Evolutionary conservation across 768 basidiomycete species (phyloP).

Genomic region (Tremella mesenterica): DNA sequence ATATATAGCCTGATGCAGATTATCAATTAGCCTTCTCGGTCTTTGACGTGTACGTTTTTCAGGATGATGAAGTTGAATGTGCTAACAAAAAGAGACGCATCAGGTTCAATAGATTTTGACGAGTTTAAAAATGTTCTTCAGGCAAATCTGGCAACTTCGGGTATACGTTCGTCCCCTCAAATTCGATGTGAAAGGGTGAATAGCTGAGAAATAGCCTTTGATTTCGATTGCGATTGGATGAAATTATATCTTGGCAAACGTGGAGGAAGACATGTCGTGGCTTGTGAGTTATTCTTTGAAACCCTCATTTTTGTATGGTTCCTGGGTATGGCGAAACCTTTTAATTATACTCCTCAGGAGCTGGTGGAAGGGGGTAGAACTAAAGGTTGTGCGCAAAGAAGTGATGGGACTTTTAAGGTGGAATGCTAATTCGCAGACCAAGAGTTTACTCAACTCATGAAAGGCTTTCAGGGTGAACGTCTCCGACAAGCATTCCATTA

Average conservation of each 20-base stretch:
- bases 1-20: slow-evolving; percentile 91
- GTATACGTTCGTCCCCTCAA: slow-evolving; percentile 28
- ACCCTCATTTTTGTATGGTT: too few relatives aligned
- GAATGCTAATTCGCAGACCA: slow-evolving; percentile 54
- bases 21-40: slow-evolving; percentile 95
- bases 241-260: slow-evolving; percentile 90
- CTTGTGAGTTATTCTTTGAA: slow-evolving; percentile 55
- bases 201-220: slow-evolving; percentile 52
- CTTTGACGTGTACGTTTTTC: slow-evolving; percentile 72
- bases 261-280: slow-evolving; percentile 80
- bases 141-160: slow-evolving; percentile 63
- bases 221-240: slow-evolving; percentile 96
- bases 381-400: too few relatives aligned
- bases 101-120: slow-evolving; percentile 85
- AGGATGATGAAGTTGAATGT: background rate
- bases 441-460: slow-evolving; percentile 98
- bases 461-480: slow-evolving; percentile 94
- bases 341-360: too few relatives aligned
- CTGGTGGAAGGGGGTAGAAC: too few relatives aligned
- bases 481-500: slow-evolving; percentile 91
- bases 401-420: background rate
- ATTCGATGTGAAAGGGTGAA: background rate
- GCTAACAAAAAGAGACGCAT: slow-evolving; percentile 58
- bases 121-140: slow-evolving; percentile 90
- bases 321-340: too few relatives aligned